Percentiles rank a stretch among this genome's conserved stretches.
phyloP scores from a whole-genome alignment of 345 rosid genomes.

The Dipteronia sinensis region DNA sequence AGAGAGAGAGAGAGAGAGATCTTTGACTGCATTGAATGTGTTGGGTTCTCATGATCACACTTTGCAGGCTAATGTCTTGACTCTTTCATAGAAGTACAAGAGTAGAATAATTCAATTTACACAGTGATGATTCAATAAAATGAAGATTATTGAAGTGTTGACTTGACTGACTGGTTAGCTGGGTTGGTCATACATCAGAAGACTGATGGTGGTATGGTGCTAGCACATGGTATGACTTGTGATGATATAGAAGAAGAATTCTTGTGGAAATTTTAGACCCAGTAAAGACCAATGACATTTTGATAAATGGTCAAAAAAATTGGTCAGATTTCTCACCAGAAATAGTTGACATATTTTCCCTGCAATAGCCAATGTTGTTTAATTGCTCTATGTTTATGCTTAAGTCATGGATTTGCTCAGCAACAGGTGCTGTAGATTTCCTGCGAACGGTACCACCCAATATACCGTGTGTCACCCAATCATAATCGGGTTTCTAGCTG shows the following conservation, averaged over 20 bases:
- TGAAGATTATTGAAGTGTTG: not conserved
- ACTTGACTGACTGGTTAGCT: not conserved
- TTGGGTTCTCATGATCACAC: not conserved
- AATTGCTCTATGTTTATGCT: not conserved
- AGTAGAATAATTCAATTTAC: not conserved
- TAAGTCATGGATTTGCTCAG: conserved; percentile 1
- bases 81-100: not conserved
- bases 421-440: not conserved
- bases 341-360: not conserved
- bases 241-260: not conserved
- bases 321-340: conserved; percentile 10
- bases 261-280: not conserved
- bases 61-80: not conserved
- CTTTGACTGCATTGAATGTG: not conserved
- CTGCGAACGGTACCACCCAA: not conserved
- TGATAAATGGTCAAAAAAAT: not conserved
- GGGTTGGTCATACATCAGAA: not conserved
- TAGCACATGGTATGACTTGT: not conserved
- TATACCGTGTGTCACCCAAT: not conserved
- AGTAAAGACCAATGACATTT: not conserved
- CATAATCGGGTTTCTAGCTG: not conserved
- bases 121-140: no score
- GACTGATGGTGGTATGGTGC: not conserved
- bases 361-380: not conserved
- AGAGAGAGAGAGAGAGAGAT: no score